Evolutionary conservation across 2,329 filamentous ascomycete species (phyloP).

Genomic region (Neofusicoccum ribis): DNA sequence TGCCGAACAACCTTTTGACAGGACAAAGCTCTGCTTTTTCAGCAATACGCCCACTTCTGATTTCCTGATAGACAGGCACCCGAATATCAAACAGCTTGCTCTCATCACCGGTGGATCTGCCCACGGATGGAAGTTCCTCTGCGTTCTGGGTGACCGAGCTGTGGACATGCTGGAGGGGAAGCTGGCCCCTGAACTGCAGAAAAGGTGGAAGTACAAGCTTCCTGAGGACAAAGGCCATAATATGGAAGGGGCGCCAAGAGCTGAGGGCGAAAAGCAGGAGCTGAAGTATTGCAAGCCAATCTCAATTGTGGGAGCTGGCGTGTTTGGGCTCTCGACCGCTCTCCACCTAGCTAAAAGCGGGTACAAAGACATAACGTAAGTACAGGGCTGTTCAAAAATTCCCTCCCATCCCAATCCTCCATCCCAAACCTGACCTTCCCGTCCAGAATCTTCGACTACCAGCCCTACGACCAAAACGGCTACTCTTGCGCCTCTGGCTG

Average conservation of each 20-base stretch:
- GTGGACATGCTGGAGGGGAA: slow-evolving; percentile 38
- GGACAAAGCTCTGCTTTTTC: slow-evolving; percentile 57
- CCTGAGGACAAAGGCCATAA: slow-evolving; percentile 8
- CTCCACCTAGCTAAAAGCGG: slow-evolving; percentile 40
- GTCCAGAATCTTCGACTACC: slow-evolving; percentile 14
- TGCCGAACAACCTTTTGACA: slow-evolving; percentile 45
- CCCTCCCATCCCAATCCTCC: background rate
- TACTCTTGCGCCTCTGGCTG: slow-evolving; percentile 9
- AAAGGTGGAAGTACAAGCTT: slow-evolving; percentile 18
- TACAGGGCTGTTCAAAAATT: background rate
- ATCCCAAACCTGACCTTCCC: too few relatives aligned
- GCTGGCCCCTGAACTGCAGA: slow-evolving; percentile 1
- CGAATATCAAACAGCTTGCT: slow-evolving; percentile 50
- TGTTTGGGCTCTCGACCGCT: slow-evolving; percentile 41
- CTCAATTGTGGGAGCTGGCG: slow-evolving; percentile 36
- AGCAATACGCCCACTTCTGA: slow-evolving; percentile 58
- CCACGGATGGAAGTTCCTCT: slow-evolving; percentile 64
- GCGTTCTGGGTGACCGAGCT: slow-evolving; percentile 57
- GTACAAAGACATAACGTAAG: slow-evolving; percentile 19
- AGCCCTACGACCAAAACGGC: slow-evolving; percentile 17
- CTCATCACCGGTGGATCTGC: slow-evolving; percentile 63
- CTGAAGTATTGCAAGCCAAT: slow-evolving; percentile 17
- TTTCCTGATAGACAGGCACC: slow-evolving; percentile 56
- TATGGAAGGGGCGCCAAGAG: slow-evolving; percentile 18
- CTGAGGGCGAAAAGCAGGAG: slow-evolving; percentile 14